Conservation (phyloP, 1,284 basidiomycete species). For the Ceratorhiza oryzae-sativae region DNA sequence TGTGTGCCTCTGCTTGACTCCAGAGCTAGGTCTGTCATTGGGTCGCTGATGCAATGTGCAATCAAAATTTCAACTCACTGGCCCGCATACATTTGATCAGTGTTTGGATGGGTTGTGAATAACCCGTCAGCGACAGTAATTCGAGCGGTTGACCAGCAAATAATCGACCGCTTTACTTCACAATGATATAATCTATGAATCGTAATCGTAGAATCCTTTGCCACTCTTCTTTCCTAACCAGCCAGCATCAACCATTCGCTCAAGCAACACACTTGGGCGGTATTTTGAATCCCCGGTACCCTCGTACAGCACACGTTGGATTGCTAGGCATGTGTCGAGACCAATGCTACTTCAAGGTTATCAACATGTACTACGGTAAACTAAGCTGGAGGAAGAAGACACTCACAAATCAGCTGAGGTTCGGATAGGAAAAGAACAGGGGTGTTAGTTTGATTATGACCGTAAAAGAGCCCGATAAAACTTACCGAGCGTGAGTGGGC, state of each 20-base stretch:
- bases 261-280: slow-evolving; percentile 87
- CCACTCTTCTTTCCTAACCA: slow-evolving; percentile 94
- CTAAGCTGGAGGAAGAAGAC: background rate
- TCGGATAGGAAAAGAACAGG: background rate
- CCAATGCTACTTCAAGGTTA: slow-evolving; percentile 74
- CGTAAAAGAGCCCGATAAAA: slow-evolving; percentile 6
- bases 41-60: no score
- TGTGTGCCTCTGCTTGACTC: no score
- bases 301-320: slow-evolving; percentile 85
- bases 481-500: slow-evolving; percentile 80
- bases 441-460: background rate
- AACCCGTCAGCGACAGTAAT: no score
- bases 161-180: no score
- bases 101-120: no score
- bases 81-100: background rate
- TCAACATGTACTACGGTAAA: slow-evolving; percentile 23
- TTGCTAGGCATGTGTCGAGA: slow-evolving; percentile 88
- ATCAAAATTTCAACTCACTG: no score
- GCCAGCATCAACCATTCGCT: slow-evolving; percentile 95
- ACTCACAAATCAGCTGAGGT: slow-evolving; percentile 77
- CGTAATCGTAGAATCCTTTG: slow-evolving; percentile 84
- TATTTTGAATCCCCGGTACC: slow-evolving; percentile 97
- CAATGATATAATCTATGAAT: slow-evolving; percentile 21
- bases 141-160: no score
- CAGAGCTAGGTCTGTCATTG: no score